Base-by-base conservation (phyloP, 2,329 filamentous ascomycete species). In the Rutstroemia sp. region DNA sequence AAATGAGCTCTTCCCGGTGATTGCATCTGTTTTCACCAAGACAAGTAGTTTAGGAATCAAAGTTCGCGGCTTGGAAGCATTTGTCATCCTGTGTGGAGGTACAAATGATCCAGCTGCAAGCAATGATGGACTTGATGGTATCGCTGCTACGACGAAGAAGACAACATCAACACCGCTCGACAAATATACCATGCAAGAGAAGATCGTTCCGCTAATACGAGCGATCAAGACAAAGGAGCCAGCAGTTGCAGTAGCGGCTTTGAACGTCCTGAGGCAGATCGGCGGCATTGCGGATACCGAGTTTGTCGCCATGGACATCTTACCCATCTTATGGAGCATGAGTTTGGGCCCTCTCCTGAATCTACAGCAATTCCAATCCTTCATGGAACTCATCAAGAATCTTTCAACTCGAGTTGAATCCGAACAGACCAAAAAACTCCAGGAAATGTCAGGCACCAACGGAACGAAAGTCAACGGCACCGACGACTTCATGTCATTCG, bases 171-270 rank as follows among this genome's bases (percentile, higher is more conserved):
- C 85, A 2, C 92, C 92, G 3, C 76, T 99, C 27, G 94, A 99
- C 74, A 97, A 97, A 71, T 97, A 94, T 68, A 97, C 94, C 0
- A 92, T 99, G 74, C 94, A 99, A 70, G 94, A 99, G 70, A 97
- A 96, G 75, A 88, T 99, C 37, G 82, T 97, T 0, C 94, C 94
- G 0, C 75, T 97, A 4, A 79, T 99, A 59, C 91, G 89, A 67
- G 91, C 79, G 2, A 97, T 99, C 74, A 97, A 96, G 73, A 99
- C 94, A 0, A 97, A 96, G 69, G 94, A 99, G 70, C 94, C 94
- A 0, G 92, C 91, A 7, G 94, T 99, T 9, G 97, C 97, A 89
- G 88, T 97, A 77, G 92, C 92, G 5, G 87, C 91, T 0, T 77
- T 97, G 37, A 86, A 86, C 55, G 90, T 96, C 1, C 84, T 97